Conservation (phyloP, 78 protist species). For the Pelomyxa schiedti region DNA sequence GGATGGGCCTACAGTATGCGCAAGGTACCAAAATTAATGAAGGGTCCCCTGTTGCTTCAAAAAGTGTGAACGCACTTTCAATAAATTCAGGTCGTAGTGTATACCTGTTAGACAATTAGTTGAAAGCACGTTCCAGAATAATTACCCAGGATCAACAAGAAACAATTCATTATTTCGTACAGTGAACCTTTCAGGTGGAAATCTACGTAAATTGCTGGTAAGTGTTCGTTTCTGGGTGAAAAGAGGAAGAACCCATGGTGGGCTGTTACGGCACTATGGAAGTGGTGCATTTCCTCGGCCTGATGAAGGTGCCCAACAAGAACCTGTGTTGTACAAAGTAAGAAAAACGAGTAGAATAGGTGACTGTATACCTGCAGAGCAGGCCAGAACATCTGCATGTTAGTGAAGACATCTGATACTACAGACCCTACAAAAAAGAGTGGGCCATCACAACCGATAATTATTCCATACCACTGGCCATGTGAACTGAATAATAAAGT, state of each 20-base stretch:
- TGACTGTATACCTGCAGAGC: neutral
- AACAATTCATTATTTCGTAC: neutral
- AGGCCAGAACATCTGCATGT: neutral
- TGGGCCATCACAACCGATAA: neutral
- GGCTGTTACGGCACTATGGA: no score
- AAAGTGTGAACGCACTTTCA: constrained; percentile 19
- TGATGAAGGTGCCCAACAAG: neutral
- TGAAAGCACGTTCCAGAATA: no score
- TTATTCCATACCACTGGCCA: neutral
- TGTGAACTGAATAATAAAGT: neutral
- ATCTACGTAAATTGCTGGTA: neutral
- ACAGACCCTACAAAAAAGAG: neutral
- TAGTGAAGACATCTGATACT: neutral
- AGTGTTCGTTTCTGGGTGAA: neutral
- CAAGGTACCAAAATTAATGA: constrained; percentile 2
- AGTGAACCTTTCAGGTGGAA: neutral
- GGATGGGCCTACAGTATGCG: neutral
- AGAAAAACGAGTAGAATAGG: neutral
- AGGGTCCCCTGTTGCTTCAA: constrained; percentile 32
- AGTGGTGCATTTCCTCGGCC: neutral
- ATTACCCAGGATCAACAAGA: neutral
- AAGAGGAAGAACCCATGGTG: no score
- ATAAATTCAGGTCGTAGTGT: constrained; percentile 53
- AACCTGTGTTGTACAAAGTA: neutral
- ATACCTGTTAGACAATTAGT: no score